Base-by-base conservation (phyloP, 2,329 filamentous ascomycete species). In the Trichoderma polysporum region DNA sequence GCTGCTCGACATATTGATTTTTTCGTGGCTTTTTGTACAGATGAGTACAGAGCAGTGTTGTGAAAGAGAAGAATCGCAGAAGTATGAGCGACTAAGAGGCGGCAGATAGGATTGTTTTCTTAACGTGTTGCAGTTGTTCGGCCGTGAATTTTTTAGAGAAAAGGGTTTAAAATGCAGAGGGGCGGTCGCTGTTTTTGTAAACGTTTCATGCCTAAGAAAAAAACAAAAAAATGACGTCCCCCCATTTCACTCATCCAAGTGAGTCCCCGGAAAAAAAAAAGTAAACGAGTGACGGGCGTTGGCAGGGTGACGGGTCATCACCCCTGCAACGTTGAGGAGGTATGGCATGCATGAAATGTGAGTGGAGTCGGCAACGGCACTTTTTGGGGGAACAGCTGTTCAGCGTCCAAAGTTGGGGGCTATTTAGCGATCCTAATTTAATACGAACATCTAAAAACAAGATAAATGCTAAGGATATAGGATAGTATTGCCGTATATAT, bases 1-100 rank as follows among this genome's bases (percentile, higher is more conserved):
- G 77, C 79, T 86, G 77, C 79, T 70, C 68, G 85, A 85, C 87
- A 89, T 90, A 72, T 70, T 76, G 56, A 75, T n/a, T 19, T 19
- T 31, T 49, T 45, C 3, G n/a, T 19, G n/a, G n/a, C n/a, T n/a
- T n/a, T n/a, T n/a, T n/a, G n/a, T n/a, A n/a, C n/a, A n/a, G n/a
- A n/a, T n/a, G n/a, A n/a, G n/a, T n/a, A n/a, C n/a, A n/a, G n/a
- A n/a, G n/a, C n/a, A n/a, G n/a, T n/a, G n/a, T n/a, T n/a, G n/a
- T n/a, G 6, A 2, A 3, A 45, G 5, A 22, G 22, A 3, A 45
- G 22, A 19, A 9, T 41, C n/a, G 9, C 39, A n/a, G 22, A 45
- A 45, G n/a, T 19, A 10, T 19, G 33, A 3, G 39, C 12, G 41
- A 5, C 8, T 45, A 9, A 45, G n/a, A 45, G n/a, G 10, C 22